These are phyloP conservation scores for Phaffia tasmanica DNA, from an alignment of 768 basidiomycete genomes.

Conservation along the genomic window DNA sequence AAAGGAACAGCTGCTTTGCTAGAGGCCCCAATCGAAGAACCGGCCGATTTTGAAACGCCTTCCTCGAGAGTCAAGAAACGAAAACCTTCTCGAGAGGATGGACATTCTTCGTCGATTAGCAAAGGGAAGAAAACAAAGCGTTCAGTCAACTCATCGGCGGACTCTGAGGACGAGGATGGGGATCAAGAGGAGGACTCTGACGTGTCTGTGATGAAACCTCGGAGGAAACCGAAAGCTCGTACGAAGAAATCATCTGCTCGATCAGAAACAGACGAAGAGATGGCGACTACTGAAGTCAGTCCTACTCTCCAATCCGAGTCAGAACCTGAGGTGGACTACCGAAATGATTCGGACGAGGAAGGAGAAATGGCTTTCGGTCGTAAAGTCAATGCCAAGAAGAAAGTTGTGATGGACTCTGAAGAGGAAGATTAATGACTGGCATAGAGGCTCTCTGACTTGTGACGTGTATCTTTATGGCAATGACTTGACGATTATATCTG, in stretches of 20 bases:
- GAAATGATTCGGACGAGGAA: too few species aligned
- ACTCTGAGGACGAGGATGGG: slow-evolving; percentile 1
- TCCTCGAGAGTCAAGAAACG: background rate
- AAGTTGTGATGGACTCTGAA: background rate
- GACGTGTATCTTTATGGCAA: too few species aligned
- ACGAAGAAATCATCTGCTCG: background rate
- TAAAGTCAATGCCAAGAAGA: background rate
- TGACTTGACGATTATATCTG: too few species aligned
- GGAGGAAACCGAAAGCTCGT: slow-evolving; percentile 1
- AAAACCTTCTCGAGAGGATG: background rate
- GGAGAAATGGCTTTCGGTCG: too few species aligned
- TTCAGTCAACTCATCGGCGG: too few species aligned
- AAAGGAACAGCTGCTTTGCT: too few species aligned
- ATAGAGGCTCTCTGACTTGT: too few species aligned
- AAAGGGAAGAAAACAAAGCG: slow-evolving; percentile 4
- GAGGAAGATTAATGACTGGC: slow-evolving; percentile 1
- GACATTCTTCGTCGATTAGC: background rate
- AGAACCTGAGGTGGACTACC: too few species aligned
- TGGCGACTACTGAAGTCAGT: too few species aligned
- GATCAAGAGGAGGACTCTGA: background rate
- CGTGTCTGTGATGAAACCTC: background rate
- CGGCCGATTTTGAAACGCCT: background rate
- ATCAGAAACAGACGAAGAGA: slow-evolving; percentile 1
- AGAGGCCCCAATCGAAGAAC: background rate
- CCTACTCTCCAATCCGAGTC: too few species aligned